A percentile compares a stretch with the other conserved stretches of the same genome.
Conservation (phyloP, 805 yeast genomes). For the Tetrapisispora phaffii region DNA sequence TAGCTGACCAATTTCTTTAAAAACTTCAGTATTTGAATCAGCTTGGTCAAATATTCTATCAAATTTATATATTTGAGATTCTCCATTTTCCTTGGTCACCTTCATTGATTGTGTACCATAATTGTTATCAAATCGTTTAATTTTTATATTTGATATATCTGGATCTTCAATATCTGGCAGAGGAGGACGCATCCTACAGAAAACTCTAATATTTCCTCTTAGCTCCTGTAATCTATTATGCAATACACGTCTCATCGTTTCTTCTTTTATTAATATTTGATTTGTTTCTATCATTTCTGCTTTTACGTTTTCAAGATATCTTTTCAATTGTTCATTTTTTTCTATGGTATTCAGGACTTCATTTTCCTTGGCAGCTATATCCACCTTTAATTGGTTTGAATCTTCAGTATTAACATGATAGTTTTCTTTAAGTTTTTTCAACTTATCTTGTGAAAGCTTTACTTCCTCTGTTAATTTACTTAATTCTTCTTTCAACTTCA, state of each 20-base stretch:
- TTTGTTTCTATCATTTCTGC: conserved; percentile 26
- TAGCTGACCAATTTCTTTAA: conserved; percentile 76
- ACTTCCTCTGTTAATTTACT: background rate
- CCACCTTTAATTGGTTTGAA: conserved; percentile 12
- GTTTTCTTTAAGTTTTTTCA: background rate
- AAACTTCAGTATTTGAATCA: conserved; percentile 52
- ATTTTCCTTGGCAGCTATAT: conserved; percentile 13
- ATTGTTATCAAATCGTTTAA: conserved; percentile 22
- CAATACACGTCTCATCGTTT: conserved; percentile 45
- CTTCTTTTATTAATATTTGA: conserved; percentile 34
- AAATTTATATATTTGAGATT: conserved; percentile 41
- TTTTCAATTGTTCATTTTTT: conserved; percentile 13
- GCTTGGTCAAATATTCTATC: conserved; percentile 63
- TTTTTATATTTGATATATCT: conserved; percentile 26
- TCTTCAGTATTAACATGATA: conserved; percentile 6
- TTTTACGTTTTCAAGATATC: conserved; percentile 24
- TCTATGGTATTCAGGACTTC: conserved; percentile 15
- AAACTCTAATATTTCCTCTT: conserved; percentile 87
- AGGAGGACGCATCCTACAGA: conserved; percentile 73
- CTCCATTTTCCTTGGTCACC: conserved; percentile 10
- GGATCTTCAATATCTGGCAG: conserved; percentile 9
- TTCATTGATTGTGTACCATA: conserved; percentile 22
- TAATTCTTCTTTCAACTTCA: conserved; percentile 3
- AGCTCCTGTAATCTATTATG: conserved; percentile 76
- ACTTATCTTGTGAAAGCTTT: background rate